Conservation (phyloP, 73 alveolate genomes). For the Paramecium octaurelia region DNA sequence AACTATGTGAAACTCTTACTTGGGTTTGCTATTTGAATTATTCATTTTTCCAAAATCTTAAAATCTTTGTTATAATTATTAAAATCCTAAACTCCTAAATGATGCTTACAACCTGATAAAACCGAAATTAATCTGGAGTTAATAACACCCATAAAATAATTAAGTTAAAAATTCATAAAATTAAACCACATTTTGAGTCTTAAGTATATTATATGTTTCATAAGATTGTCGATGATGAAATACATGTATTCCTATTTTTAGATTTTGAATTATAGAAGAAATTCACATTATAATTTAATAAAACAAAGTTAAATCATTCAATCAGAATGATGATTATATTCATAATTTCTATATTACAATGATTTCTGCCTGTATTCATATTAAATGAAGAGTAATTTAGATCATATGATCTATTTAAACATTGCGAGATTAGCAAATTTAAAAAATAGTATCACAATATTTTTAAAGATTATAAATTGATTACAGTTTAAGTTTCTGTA, state of each 20-base stretch:
- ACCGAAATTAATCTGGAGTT: background rate
- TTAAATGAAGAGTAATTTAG: too few species aligned
- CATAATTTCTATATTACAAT: background rate
- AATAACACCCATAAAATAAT: background rate
- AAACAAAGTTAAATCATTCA: background rate
- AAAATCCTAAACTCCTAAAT: background rate
- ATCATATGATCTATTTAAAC: too few species aligned
- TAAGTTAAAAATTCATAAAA: background rate
- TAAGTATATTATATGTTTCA: background rate
- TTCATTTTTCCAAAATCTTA: background rate
- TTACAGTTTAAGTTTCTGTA: background rate
- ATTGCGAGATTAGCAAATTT: too few species aligned
- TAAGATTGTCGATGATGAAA: too few species aligned
- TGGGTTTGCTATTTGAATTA: background rate
- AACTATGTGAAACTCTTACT: background rate
- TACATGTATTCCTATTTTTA: too few species aligned
- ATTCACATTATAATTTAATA: too few species aligned
- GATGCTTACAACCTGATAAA: background rate
- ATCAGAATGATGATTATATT: background rate
- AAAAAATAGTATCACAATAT: background rate
- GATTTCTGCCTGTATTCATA: background rate
- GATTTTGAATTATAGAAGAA: background rate
- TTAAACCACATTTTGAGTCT: background rate
- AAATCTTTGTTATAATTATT: background rate
- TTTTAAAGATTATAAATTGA: too few species aligned